Percentiles rank a stretch among this genome's conserved stretches.
Evolutionary conservation across 1,284 basidiomycete species (phyloP).

Genomic region (Cutaneotrichosporon dermatis): DNA sequence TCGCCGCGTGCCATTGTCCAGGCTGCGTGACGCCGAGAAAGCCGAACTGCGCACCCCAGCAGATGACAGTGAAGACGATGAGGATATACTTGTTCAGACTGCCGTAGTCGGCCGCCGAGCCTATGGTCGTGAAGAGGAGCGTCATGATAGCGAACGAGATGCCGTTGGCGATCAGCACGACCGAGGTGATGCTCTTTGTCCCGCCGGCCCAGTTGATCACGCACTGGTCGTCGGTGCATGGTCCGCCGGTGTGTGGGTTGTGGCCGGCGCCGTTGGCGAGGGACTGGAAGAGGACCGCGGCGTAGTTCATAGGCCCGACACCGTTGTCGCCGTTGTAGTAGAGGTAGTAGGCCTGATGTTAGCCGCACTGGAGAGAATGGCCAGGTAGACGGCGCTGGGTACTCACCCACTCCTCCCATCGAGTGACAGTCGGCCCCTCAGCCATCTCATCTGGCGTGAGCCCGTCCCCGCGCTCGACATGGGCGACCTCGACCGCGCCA

Average conservation of each 20-base stretch:
- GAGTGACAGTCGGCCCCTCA: slow-evolving; percentile 16
- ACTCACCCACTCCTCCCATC: slow-evolving; percentile 20
- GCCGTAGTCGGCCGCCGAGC: slow-evolving; percentile 74
- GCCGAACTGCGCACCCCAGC: slow-evolving; percentile 71
- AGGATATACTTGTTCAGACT: slow-evolving; percentile 69
- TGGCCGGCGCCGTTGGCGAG: slow-evolving; percentile 64
- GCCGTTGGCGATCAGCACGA: slow-evolving; percentile 67
- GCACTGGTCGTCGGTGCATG: slow-evolving; percentile 23
- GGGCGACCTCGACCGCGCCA: too few species aligned
- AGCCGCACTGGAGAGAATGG: too few species aligned
- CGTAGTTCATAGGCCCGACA: slow-evolving; percentile 50
- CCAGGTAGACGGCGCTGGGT: neutral
- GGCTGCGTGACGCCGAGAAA: slow-evolving; percentile 57
- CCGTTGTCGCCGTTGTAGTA: slow-evolving; percentile 22
- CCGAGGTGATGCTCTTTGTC: slow-evolving; percentile 60
- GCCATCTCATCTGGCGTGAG: too few species aligned
- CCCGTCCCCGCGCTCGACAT: too few species aligned
- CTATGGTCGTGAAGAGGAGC: slow-evolving; percentile 62
- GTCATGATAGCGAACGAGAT: slow-evolving; percentile 55
- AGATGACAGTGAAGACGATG: slow-evolving; percentile 60
- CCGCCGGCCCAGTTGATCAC: slow-evolving; percentile 66
- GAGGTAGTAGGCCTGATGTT: slow-evolving; percentile 22
- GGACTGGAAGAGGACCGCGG: slow-evolving; percentile 65
- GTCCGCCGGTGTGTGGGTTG: slow-evolving; percentile 52
- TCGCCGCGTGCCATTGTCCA: slow-evolving; percentile 63